Evolutionary conservation across 2,329 filamentous ascomycete genomes (phyloP).

Genomic region (Neofusicoccum umdonicola): DNA sequence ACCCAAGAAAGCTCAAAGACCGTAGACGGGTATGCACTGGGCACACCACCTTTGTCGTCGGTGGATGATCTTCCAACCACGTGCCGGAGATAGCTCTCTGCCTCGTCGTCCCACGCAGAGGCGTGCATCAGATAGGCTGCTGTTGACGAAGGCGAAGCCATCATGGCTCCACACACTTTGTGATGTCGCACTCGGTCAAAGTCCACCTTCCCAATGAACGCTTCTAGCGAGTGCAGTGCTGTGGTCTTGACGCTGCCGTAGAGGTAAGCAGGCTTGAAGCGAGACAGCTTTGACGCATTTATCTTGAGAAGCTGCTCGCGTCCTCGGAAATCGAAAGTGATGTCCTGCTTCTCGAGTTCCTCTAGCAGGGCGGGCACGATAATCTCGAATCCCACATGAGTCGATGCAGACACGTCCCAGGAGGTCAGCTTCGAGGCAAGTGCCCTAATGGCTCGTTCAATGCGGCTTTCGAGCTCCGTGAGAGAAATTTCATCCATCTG

Average conservation of each 20-base stretch:
- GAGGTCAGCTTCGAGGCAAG: too few species aligned
- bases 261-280: constrained; percentile 24
- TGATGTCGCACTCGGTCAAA: constrained; percentile 39
- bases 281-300: neutral
- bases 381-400: constrained; percentile 22
- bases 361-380: constrained; percentile 19
- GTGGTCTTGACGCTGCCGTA: constrained; percentile 29
- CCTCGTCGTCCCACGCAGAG: constrained; percentile 32
- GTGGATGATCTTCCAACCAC: constrained; percentile 8
- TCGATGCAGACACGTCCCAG: neutral
- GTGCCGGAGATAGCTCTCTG: constrained; percentile 31
- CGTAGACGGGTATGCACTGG: neutral
- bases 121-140: constrained; percentile 38
- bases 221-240: constrained; percentile 39
- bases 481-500: too few species aligned
- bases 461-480: too few species aligned
- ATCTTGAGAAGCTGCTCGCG: neutral
- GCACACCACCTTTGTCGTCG: neutral
- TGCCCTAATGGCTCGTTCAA: too few species aligned
- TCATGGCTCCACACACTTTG: constrained; percentile 32
- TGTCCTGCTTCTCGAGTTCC: constrained; percentile 8
- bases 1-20: neutral
- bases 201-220: constrained; percentile 37
- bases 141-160: constrained; percentile 42
- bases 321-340: neutral